These are phyloP conservation scores for Lecanicillium sp. DNA, from an alignment of 2,329 filamentous ascomycete genomes.

Conservation along the genomic window DNA sequence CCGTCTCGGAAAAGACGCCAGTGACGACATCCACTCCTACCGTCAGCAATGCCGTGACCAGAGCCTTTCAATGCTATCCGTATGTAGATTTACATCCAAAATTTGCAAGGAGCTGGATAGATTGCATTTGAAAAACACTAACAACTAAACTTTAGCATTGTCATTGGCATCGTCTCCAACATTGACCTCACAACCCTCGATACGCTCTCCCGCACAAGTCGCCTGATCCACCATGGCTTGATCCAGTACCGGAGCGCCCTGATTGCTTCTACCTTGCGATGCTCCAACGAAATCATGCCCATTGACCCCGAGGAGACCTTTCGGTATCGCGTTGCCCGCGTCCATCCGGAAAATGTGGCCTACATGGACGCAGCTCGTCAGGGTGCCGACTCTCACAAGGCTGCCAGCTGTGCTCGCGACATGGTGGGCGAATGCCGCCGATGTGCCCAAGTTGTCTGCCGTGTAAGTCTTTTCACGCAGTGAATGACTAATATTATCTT, in stretches of 20 bases:
- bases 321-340: conserved; percentile 43
- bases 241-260: conserved; percentile 71
- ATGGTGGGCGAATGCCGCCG: conserved; percentile 76
- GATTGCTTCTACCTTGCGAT: conserved; percentile 67
- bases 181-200: conserved; percentile 86
- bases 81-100: conserved; percentile 12
- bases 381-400: conserved; percentile 51
- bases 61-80: conserved; percentile 29
- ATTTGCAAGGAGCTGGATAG: neutral
- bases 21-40: conserved; percentile 3
- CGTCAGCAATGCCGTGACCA: conserved; percentile 16
- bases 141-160: conserved; percentile 50
- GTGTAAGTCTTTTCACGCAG: conserved; percentile 46
- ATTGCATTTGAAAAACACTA: neutral
- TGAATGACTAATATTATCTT: conserved; percentile 35
- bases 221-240: conserved; percentile 67
- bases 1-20: conserved; percentile 4
- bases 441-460: conserved; percentile 70
- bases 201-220: conserved; percentile 73
- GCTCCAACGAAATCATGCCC: conserved; percentile 58
- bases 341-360: conserved; percentile 38
- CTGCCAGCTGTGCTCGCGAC: conserved; percentile 75
- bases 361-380: conserved; percentile 48
- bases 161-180: conserved; percentile 62
- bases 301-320: conserved; percentile 48